phyloP scores from a whole-genome alignment of 306 rosid genomes.

The Cicer yamashitae region DNA sequence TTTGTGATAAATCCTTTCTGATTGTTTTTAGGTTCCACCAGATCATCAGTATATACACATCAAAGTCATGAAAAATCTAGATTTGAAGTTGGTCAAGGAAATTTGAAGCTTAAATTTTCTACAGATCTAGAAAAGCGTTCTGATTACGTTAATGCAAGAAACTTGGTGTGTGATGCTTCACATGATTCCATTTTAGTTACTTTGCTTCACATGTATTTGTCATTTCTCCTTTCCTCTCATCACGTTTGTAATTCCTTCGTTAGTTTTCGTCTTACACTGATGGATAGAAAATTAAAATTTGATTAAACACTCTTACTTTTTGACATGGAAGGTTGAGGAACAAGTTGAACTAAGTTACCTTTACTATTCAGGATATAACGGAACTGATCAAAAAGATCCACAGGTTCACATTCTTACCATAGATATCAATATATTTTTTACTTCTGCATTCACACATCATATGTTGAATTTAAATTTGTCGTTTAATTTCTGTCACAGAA shows the following conservation, averaged over 20 bases:
- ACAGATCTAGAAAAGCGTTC: slow-evolving; percentile 53
- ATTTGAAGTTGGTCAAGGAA: slow-evolving; percentile 79
- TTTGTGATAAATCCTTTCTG: slow-evolving; percentile 38
- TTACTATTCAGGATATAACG: slow-evolving; percentile 61
- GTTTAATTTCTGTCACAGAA: slow-evolving; percentile 50
- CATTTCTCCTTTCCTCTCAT: slow-evolving; percentile 27
- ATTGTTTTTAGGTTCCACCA: slow-evolving; percentile 63
- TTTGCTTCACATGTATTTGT: slow-evolving; percentile 15
- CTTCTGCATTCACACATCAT: neutral
- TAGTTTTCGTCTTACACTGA: slow-evolving; percentile 3
- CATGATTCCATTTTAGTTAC: slow-evolving; percentile 34
- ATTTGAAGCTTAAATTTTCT: slow-evolving; percentile 68
- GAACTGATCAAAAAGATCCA: slow-evolving; percentile 51
- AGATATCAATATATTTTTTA: slow-evolving; percentile 35
- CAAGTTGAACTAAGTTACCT: slow-evolving; percentile 54
- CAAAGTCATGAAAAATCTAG: slow-evolving; percentile 47
- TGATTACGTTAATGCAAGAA: slow-evolving; percentile 62
- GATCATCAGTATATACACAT: slow-evolving; percentile 57
- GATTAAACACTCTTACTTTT: slow-evolving; percentile 42
- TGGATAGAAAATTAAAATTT: slow-evolving; percentile 6
- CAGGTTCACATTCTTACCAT: slow-evolving; percentile 47
- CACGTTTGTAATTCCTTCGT: slow-evolving; percentile 34
- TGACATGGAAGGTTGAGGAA: slow-evolving; percentile 58
- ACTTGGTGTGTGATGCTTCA: slow-evolving; percentile 51
- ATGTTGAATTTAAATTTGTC: slow-evolving; percentile 17